Evolutionary conservation across 2,329 filamentous ascomycete genomes (phyloP).

Genomic region (Pseudocercospora cruenta): DNA sequence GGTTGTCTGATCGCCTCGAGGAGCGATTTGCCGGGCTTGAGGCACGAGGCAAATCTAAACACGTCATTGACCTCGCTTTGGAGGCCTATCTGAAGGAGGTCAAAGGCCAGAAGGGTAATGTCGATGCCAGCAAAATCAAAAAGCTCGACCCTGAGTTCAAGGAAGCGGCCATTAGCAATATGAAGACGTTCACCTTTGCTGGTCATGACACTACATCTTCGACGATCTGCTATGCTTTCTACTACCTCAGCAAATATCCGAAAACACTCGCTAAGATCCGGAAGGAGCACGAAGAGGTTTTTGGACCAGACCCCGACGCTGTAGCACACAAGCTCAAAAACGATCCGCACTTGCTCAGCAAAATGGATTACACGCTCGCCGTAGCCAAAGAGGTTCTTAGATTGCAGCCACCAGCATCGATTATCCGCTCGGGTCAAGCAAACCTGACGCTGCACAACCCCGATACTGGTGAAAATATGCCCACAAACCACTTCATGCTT

Average conservation of each 20-base stretch:
- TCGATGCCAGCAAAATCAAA: constrained; percentile 30
- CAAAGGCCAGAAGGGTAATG: constrained; percentile 30
- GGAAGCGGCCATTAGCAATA: constrained; percentile 40
- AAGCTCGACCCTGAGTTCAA: constrained; percentile 43
- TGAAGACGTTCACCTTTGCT: constrained; percentile 48
- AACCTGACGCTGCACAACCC: constrained; percentile 48
- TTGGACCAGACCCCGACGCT: constrained; percentile 46
- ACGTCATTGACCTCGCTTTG: constrained; percentile 41
- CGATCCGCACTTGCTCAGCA: constrained; percentile 53
- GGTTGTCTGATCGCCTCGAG: constrained; percentile 41
- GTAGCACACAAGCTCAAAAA: constrained; percentile 44
- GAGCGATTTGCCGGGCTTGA: constrained; percentile 42
- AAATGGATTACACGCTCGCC: constrained; percentile 56
- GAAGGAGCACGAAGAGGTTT: constrained; percentile 57
- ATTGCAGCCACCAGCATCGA: constrained; percentile 55
- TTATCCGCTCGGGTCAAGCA: constrained; percentile 40
- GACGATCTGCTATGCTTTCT: constrained; percentile 44
- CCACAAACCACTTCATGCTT: constrained; percentile 51
- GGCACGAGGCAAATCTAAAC: constrained; percentile 39
- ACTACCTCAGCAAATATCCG: constrained; percentile 45
- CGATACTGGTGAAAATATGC: constrained; percentile 47
- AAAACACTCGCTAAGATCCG: constrained; percentile 42
- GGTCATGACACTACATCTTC: constrained; percentile 49
- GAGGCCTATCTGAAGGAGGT: constrained; percentile 45
- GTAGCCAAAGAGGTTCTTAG: constrained; percentile 59